Conservation (phyloP, 352 stramenopile genomes). For the Phytopythium boreale region DNA sequence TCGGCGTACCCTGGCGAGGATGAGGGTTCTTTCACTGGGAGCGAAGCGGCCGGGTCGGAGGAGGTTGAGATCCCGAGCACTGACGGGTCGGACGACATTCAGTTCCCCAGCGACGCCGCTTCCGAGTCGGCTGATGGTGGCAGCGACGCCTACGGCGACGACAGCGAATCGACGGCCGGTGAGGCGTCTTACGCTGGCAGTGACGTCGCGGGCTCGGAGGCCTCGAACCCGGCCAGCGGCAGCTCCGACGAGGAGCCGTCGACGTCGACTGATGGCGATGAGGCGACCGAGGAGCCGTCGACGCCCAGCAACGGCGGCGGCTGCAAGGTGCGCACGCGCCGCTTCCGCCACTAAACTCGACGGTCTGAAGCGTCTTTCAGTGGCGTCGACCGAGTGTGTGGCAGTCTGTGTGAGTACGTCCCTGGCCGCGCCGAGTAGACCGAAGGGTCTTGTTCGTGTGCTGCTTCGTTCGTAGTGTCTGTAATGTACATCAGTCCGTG, state of each 20-base stretch:
- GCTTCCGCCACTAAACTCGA: slow-evolving; percentile 5
- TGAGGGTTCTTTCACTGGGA: neutral
- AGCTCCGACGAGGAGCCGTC: slow-evolving; percentile 5
- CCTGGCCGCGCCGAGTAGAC: neutral
- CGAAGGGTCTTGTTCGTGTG: neutral
- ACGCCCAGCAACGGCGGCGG: slow-evolving; percentile 4
- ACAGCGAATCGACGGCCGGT: slow-evolving; percentile 4
- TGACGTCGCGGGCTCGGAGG: slow-evolving; percentile 1
- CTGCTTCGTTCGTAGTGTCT: neutral
- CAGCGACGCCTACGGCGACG: neutral
- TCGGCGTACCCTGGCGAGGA: neutral
- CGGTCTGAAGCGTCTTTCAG: neutral
- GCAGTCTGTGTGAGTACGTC: neutral
- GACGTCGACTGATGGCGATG: neutral
- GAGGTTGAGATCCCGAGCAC: neutral
- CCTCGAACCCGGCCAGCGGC: neutral
- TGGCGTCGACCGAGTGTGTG: neutral
- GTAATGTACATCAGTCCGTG: slow-evolving; percentile 1
- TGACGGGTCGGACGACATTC: slow-evolving; percentile 4
- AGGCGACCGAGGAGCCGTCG: neutral
- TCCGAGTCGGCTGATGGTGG: neutral
- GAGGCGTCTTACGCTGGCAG: slow-evolving; percentile 5
- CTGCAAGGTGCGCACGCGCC: slow-evolving; percentile 10
- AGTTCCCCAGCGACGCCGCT: slow-evolving; percentile 1
- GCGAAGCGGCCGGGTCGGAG: neutral